phyloP scores from a whole-genome alignment of 2,329 filamentous ascomycete species.

The Colletotrichum magnum region DNA sequence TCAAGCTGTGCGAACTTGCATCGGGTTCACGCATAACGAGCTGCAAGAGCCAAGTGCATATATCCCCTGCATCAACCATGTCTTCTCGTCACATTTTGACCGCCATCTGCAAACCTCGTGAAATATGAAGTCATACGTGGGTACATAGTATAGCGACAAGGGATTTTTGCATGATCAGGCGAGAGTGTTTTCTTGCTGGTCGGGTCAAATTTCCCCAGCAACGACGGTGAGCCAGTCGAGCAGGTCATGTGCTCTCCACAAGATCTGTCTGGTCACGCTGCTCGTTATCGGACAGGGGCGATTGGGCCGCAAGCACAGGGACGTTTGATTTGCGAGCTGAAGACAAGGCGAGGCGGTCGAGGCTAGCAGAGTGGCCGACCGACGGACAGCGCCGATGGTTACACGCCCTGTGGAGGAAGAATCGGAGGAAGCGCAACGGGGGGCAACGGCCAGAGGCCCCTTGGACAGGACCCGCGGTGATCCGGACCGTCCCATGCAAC shows the following conservation, averaged over 20 bases:
- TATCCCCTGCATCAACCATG: slow-evolving; percentile 40
- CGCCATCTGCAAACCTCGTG: slow-evolving; percentile 33
- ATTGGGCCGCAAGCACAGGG: slow-evolving; percentile 38
- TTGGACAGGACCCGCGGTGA: slow-evolving; percentile 26
- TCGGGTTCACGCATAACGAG: slow-evolving; percentile 35
- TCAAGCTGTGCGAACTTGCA: slow-evolving; percentile 32
- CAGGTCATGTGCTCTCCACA: slow-evolving; percentile 37
- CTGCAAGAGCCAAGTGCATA: slow-evolving; percentile 32
- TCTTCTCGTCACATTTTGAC: slow-evolving; percentile 40
- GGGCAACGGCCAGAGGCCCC: slow-evolving; percentile 14
- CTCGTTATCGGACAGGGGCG: slow-evolving; percentile 20
- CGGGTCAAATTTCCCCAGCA: slow-evolving; percentile 16
- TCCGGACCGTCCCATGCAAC: slow-evolving; percentile 31
- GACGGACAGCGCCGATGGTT: slow-evolving; percentile 28
- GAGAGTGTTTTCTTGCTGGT: slow-evolving; percentile 5
- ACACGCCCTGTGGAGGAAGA: slow-evolving; percentile 24
- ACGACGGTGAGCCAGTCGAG: slow-evolving; percentile 30
- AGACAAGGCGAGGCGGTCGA: slow-evolving; percentile 41
- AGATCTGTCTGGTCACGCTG: slow-evolving; percentile 28
- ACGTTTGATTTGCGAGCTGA: slow-evolving; percentile 39
- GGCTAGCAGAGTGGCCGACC: slow-evolving; percentile 20
- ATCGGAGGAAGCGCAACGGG: not conserved
- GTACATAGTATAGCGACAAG: slow-evolving; percentile 9
- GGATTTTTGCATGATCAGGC: not conserved
- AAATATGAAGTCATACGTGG: slow-evolving; percentile 38